Base-by-base conservation (phyloP, 257 asterid genomes). In the Craterostigma plantagineum region DNA sequence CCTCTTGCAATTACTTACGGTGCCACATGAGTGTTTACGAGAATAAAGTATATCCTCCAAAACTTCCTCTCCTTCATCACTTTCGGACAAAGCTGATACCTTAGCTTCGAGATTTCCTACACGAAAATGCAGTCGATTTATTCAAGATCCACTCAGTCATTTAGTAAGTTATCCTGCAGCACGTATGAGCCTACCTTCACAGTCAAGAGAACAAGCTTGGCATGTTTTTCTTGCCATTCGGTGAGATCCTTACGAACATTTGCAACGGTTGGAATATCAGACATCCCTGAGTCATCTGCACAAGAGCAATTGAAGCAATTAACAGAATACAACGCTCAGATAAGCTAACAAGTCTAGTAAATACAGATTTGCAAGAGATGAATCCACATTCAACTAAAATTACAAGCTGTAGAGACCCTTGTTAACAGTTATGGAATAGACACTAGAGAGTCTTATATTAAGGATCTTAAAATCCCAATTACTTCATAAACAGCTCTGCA, bases 21-120 rank as follows among this genome's bases (percentile, higher is more conserved):
- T 38, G 70, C 77, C 44, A 79, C 72, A 43, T 74, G 87, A 58
- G 77, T 74, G 57, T 74, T 79, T 41, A 79, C 95, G 16, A 87
- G 81, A 57, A 82, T 61, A 67, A 87, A 82, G 70, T 82, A 87
- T 66, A 79, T 87, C 72, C 82, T 80, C 96, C 96, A 86, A 52
- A 81, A 86, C 61, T 73, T 77, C 63, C 92, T 66, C 65, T 87
- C 93, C 72, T 72, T 82, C 95, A 87, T 87, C 66, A 63, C 69
- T 27, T 83, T 61, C 16, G 96, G 96, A 69, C 94, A 82, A 49
- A 82, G 59, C 60, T 75, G 76, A 49, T 82, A 75, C 64, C 94
- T 75, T 53, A 82, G 69, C 60, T 63, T 75, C 50, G 87, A 75
- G 48, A 82, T 75, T 64, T 82, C 94, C 96, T 86, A 84, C 59